Percentiles rank a stretch among this genome's conserved stretches.
phyloP scores from a whole-genome alignment of 2,329 filamentous ascomycete species.

The Pseudopyricularia javanii region DNA sequence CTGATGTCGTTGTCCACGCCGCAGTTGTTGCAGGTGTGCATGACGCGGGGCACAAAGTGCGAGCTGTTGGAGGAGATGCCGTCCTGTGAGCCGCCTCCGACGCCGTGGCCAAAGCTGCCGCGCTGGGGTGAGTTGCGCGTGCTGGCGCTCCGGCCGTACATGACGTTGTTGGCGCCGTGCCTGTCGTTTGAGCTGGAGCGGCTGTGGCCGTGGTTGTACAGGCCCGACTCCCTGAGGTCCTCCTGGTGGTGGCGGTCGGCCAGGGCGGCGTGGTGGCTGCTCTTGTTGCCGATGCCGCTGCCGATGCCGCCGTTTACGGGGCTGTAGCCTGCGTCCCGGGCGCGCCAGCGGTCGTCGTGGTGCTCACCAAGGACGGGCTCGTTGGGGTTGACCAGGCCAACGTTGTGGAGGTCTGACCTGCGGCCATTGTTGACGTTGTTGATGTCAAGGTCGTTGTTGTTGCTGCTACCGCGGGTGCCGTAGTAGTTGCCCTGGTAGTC shows the following conservation, averaged over 20 bases:
- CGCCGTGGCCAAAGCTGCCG: neutral
- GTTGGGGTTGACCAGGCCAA: neutral
- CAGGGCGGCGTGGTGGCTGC: neutral
- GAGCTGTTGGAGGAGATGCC: neutral
- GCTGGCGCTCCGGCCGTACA: neutral
- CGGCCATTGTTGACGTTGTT: neutral
- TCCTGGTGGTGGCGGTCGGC: constrained; percentile 1
- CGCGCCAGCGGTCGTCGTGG: constrained; percentile 8
- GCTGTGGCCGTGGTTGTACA: neutral
- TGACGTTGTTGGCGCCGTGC: neutral
- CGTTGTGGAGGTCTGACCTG: neutral
- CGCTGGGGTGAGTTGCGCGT: neutral
- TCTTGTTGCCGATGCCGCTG: neutral
- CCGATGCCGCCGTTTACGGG: constrained; percentile 3
- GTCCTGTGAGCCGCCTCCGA: neutral
- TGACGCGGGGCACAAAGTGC: neutral
- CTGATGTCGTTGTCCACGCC: constrained; percentile 1
- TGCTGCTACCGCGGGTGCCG: neutral
- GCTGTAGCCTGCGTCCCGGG: constrained; percentile 5
- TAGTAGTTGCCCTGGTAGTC: neutral
- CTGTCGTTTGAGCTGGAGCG: neutral
- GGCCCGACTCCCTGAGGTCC: neutral
- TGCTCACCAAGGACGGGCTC: neutral
- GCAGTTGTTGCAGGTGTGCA: constrained; percentile 1
- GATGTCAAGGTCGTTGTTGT: neutral